phyloP scores from a whole-genome alignment of 2,329 filamentous ascomycete genomes.

The Verticillium isaacii region DNA sequence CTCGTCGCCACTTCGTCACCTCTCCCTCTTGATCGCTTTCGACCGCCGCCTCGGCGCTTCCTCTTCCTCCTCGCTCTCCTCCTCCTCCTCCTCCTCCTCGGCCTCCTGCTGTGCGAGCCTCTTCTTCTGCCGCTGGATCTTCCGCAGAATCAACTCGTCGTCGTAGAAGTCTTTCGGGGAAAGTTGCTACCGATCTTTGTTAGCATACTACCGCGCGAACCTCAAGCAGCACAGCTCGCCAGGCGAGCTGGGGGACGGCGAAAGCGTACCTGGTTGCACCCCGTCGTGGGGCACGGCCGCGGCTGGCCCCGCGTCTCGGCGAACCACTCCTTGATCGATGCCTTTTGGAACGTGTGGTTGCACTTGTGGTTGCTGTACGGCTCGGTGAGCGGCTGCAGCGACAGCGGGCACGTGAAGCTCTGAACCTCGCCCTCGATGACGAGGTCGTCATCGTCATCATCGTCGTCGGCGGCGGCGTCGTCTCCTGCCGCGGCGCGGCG shows the following conservation, averaged over 20 bases:
- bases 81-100: slow-evolving; percentile 32
- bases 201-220: background rate
- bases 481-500: slow-evolving; percentile 36
- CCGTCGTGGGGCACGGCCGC: slow-evolving; percentile 59
- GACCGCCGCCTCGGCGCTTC: background rate
- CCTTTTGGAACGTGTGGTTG: slow-evolving; percentile 68
- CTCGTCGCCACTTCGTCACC: slow-evolving; percentile 5
- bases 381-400: slow-evolving; percentile 57
- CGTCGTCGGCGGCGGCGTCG: slow-evolving; percentile 35
- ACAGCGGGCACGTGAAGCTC: slow-evolving; percentile 66
- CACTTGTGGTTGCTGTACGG: slow-evolving; percentile 65
- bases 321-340: slow-evolving; percentile 54
- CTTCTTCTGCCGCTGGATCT: slow-evolving; percentile 48
- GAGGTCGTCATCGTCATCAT: slow-evolving; percentile 63
- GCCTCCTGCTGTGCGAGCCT: slow-evolving; percentile 27
- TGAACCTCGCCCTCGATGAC: slow-evolving; percentile 59
- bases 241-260: too few relatives aligned
- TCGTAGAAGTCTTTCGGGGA: slow-evolving; percentile 46
- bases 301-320: slow-evolving; percentile 26
- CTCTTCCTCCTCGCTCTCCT: background rate
- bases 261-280: slow-evolving; percentile 52
- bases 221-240: background rate
- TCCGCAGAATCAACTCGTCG: slow-evolving; percentile 52
- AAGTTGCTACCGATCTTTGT: slow-evolving; percentile 35
- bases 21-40: background rate